phyloP scores from a whole-genome alignment of 495 filamentous ascomycete genomes.

The Evernia prunastri region DNA sequence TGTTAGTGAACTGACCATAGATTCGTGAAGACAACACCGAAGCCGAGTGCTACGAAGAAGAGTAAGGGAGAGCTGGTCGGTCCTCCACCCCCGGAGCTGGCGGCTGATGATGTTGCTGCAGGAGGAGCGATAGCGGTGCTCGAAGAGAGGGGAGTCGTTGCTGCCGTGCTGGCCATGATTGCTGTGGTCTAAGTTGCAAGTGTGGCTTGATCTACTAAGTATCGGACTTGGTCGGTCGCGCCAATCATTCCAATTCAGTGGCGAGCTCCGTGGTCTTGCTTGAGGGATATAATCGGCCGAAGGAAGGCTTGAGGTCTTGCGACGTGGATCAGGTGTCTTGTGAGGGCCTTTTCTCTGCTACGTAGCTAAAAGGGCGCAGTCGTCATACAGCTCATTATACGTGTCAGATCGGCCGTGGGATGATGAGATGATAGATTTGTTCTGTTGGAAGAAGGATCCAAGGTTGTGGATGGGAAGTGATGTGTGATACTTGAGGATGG shows the following conservation, averaged over 20 bases:
- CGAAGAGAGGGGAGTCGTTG: neutral
- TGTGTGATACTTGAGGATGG: neutral
- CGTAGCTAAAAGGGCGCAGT: neutral
- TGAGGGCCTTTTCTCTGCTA: neutral
- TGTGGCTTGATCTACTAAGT: neutral
- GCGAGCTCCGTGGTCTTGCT: neutral
- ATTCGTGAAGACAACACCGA: slow-evolving; percentile 98
- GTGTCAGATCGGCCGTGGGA: neutral
- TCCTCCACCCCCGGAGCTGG: slow-evolving; percentile 29
- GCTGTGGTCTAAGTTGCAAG: neutral
- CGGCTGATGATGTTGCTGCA: neutral
- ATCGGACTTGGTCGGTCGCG: neutral
- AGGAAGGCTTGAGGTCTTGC: neutral
- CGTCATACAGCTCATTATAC: neutral
- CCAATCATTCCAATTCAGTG: neutral
- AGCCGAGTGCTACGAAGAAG: slow-evolving; percentile 95
- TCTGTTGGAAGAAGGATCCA: neutral
- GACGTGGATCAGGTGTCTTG: neutral
- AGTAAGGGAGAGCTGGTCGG: slow-evolving; percentile 86
- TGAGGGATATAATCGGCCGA: neutral
- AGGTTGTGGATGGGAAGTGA: neutral
- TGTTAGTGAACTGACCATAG: slow-evolving; percentile 61
- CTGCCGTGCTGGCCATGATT: slow-evolving; percentile 7
- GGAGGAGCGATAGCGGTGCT: neutral
- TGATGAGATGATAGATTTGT: neutral